Conservation (phyloP, 2,329 filamentous ascomycete species). For the Fusarium coffeatum region DNA sequence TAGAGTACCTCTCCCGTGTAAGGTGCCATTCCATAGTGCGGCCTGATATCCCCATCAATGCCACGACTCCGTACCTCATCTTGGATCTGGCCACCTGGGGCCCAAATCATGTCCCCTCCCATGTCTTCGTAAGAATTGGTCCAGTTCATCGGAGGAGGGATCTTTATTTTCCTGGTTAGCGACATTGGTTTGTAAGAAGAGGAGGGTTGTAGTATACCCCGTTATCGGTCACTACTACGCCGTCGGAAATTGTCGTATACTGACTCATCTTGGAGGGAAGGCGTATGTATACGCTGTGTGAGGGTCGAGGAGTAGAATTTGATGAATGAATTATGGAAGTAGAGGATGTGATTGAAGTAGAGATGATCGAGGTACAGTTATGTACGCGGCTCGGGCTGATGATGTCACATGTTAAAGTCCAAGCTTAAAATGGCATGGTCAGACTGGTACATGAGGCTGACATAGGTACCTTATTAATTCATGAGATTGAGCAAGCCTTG, state of each 20-base stretch:
- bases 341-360: too few species aligned
- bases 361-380: background rate
- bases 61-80: background rate
- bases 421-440: too few species aligned
- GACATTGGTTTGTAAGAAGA: accelerated
- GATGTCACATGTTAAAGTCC: background rate
- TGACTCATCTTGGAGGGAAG: background rate
- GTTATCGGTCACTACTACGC: background rate
- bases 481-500: too few species aligned
- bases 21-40: background rate
- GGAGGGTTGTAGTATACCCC: background rate
- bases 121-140: background rate
- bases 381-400: background rate
- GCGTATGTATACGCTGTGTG: background rate
- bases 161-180: accelerated
- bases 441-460: too few species aligned
- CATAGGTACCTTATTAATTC: too few species aligned
- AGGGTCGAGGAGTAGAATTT: accelerated
- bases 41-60: background rate
- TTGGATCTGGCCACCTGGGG: background rate
- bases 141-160: background rate
- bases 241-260: background rate
- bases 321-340: accelerated
- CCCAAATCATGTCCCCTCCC: background rate
- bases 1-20: background rate